Evolutionary conservation across 2,329 filamentous ascomycete genomes (phyloP), one percentile per base, ranked within the genome.

Genomic region (Phyllosticta citribraziliensis): DNA sequence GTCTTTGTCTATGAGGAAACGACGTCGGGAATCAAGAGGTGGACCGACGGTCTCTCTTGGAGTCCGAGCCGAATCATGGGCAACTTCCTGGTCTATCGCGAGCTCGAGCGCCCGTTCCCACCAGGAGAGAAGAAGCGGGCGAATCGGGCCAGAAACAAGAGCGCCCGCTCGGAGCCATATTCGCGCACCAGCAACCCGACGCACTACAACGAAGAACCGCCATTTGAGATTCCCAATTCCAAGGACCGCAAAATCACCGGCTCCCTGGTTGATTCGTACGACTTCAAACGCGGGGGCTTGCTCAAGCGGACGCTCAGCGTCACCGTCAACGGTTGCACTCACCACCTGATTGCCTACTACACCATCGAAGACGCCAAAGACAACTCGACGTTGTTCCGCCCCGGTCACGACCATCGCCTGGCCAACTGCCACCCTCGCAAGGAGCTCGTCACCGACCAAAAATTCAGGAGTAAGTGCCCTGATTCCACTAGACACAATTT

Each of bases 291-390:
- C 14, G 83, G 85, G 1, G 91, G 92, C 0, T 76, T 97, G 51
- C 84, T 96, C 64, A 97, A 97, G 80, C 96, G 96, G 79, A 96
- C 91, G 0, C 91, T 96, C 74, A 93, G 88, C 67, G 84, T 96
- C 50, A 85, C 82, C 2, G 85, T 88, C 57, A 81, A 87, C 25
- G 88, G 88, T 2, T 82, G 91, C 2, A 86, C 85, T 2, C 91
- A 96, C 69, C 91, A 96, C 68, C 77, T 97, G 57, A 91, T 96
- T 51, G 92, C 88, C 17, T 97, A 97, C 72, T 96, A 96, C 76
- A 89, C 79, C 52, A 80, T 93, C 11, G 84, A 89, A 5, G 91
- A 96, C 70, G 88, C 91, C n/a, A 80, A 57, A 30, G 59, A 61
- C 30, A 51, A 59, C 24, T 33, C 58, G 35, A 55, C 52, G 11